phyloP scores from a whole-genome alignment of 768 basidiomycete species.

The Xerocomus spinulosus region DNA sequence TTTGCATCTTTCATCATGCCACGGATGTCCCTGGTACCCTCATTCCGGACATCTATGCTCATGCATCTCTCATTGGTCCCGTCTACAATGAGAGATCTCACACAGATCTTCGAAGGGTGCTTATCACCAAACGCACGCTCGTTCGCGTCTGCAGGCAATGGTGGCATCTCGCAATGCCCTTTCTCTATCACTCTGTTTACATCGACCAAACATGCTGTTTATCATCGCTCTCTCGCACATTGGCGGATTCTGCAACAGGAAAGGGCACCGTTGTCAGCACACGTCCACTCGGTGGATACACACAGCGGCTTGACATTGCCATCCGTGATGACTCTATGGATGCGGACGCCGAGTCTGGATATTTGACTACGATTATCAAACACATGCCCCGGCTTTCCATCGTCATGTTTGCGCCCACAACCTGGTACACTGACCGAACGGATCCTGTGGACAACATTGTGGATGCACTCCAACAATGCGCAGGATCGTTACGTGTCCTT shows the following conservation, averaged over 20 bases:
- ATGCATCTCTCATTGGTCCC: constrained; percentile 8
- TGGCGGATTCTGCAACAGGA: constrained; percentile 11
- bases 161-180: constrained; percentile 22
- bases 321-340: constrained; percentile 14
- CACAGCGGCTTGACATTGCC: constrained; percentile 23
- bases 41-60: constrained; percentile 21
- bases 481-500: constrained; percentile 18
- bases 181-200: constrained; percentile 23
- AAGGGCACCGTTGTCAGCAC: constrained; percentile 7
- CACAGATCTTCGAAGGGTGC: constrained; percentile 9
- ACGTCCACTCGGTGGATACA: constrained; percentile 20
- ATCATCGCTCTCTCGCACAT: constrained; percentile 12
- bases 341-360: constrained; percentile 1
- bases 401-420: constrained; percentile 11
- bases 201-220: constrained; percentile 17
- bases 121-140: constrained; percentile 24
- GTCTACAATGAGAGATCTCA: constrained; percentile 2
- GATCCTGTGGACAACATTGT: constrained; percentile 5
- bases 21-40: constrained; percentile 17
- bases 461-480: constrained; percentile 11
- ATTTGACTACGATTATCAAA: constrained; percentile 10
- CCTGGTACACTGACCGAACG: neutral
- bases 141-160: constrained; percentile 29
- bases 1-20: constrained; percentile 18
- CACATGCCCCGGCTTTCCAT: constrained; percentile 19